Evolutionary conservation across 345 rosid species (phyloP), one percentile per base, ranked within the genome.

Genomic region (Firmiana major): DNA sequence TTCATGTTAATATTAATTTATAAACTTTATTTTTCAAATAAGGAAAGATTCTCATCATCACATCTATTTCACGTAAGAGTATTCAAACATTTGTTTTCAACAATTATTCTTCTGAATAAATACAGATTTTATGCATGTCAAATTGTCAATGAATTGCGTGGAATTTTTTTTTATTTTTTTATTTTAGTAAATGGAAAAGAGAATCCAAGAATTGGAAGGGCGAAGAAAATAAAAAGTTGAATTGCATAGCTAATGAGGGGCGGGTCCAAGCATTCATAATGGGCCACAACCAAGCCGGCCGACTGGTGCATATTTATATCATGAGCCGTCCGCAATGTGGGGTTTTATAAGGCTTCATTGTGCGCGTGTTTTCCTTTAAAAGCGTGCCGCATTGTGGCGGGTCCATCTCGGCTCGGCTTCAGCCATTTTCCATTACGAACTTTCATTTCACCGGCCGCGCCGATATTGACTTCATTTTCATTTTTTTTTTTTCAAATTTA

Each of bases 271-370:
- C 3, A 7, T 31, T n/a, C 21, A 55, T 63, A 48, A 66, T 72
- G 82, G 70, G 81, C 78, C 78, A 66, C 46, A 10, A 10, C 1
- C 22, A 51, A 82, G 82, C 85, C 83, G 85, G 83, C 83, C 71
- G 81, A 82, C 75, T 67, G 82, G 72, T 63, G 59, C 79, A 65
- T 43, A 74, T 69, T 80, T 64, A 69, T 74, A 85, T 85, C 63
- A 89, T 87, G 86, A 85, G 85, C 86, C 88, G 91, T 87, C 90
- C 84, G 81, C 76, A 13, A 75, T 71, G 88, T 86, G 89, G 83
- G 86, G 83, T 48, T 84, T 71, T 64, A 38, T 16, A 0, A 49
- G 73, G 36, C 55, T 68, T 46, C 73, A 69, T 24, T 69, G 8
- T 53, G 58, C 58, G 69, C 57, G 31, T 62, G 77, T 62, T 28